These are phyloP conservation scores for Pulveroboletus ravenelii DNA, from an alignment of 768 basidiomycete genomes.

Conservation along the genomic window DNA sequence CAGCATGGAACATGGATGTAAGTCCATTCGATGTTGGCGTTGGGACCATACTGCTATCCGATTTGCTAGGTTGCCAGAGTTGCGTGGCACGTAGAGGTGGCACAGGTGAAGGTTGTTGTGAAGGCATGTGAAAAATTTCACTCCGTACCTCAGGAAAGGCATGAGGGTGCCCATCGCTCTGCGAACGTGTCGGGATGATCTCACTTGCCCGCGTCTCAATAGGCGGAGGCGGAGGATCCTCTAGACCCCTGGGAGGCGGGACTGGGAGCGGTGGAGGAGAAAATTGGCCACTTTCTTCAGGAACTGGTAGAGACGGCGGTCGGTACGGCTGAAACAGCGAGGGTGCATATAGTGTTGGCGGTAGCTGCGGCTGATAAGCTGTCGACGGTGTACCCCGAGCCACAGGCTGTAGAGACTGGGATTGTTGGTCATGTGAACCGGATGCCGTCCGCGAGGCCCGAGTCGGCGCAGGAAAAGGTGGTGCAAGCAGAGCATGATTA, in stretches of 20 bases:
- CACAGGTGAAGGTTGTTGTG: conserved; percentile 2
- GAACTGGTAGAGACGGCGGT: conserved; percentile 15
- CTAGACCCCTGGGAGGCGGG: conserved; percentile 25
- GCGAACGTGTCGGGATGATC: conserved; percentile 21
- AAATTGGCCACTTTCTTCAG: conserved; percentile 16
- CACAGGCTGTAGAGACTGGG: conserved; percentile 10
- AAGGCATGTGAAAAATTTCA: conserved; percentile 24
- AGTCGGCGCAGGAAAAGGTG: conserved; percentile 26
- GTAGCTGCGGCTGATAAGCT: conserved; percentile 16
- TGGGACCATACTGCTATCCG: not conserved
- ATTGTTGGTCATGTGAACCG: conserved; percentile 19
- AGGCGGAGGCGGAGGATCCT: conserved; percentile 17
- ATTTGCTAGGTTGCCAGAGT: conserved; percentile 4
- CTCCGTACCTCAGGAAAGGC: conserved; percentile 15
- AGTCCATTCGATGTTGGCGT: not conserved
- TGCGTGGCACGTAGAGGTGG: conserved; percentile 4
- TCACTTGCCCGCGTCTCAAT: conserved; percentile 25
- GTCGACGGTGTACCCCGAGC: conserved; percentile 9
- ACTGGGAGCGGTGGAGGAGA: conserved; percentile 29
- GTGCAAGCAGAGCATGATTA: conserved; percentile 23
- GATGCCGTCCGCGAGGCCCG: conserved; percentile 23
- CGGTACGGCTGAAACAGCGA: conserved; percentile 24
- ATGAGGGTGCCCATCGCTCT: conserved; percentile 2
- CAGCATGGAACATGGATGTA: not conserved
- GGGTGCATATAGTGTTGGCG: conserved; percentile 9